These are phyloP conservation scores for Phialemonium atrogriseum DNA, from an alignment of 2,329 filamentous ascomycete species.

Conservation along the genomic window DNA sequence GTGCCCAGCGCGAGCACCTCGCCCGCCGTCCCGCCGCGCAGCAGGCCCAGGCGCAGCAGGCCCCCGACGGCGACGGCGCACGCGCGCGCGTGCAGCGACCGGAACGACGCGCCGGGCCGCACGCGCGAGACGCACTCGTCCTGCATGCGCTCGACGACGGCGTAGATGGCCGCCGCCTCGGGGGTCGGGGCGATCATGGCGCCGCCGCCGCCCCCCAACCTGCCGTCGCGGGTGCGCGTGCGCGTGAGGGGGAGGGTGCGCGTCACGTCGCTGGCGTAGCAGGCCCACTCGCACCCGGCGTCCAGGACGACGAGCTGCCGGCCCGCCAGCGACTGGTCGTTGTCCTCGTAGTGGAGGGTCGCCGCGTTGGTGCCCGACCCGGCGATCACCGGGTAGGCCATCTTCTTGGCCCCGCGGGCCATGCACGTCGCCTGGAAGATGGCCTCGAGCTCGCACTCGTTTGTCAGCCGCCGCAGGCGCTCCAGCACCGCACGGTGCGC, in stretches of 20 bases:
- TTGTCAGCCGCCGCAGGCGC: slow-evolving; percentile 53
- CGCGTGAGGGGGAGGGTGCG: slow-evolving; percentile 78
- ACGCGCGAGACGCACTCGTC: slow-evolving; percentile 60
- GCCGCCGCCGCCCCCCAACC: too few species aligned
- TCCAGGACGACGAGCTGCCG: slow-evolving; percentile 75
- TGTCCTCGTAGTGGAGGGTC: slow-evolving; percentile 78
- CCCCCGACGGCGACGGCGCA: slow-evolving; percentile 64
- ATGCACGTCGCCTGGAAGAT: slow-evolving; percentile 67
- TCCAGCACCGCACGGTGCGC: slow-evolving; percentile 69
- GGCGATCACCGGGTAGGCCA: slow-evolving; percentile 86
- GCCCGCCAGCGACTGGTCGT: slow-evolving; percentile 62
- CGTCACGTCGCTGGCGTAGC: slow-evolving; percentile 87
- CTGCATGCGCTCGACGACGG: slow-evolving; percentile 76
- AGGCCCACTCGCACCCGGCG: slow-evolving; percentile 75
- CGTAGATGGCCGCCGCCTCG: slow-evolving; percentile 66
- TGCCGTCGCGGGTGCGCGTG: too few species aligned
- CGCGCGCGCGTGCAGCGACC: slow-evolving; percentile 65
- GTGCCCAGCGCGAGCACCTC: slow-evolving; percentile 46
- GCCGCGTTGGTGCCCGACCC: slow-evolving; percentile 76
- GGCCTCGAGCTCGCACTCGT: slow-evolving; percentile 79
- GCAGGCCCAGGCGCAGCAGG: slow-evolving; percentile 62
- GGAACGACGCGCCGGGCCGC: slow-evolving; percentile 60
- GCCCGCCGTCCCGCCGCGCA: slow-evolving; percentile 52
- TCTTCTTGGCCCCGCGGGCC: slow-evolving; percentile 61
- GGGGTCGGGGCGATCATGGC: slow-evolving; percentile 55